Evolutionary conservation across 768 basidiomycete genomes (phyloP).

Genomic region (Mycena venus): DNA sequence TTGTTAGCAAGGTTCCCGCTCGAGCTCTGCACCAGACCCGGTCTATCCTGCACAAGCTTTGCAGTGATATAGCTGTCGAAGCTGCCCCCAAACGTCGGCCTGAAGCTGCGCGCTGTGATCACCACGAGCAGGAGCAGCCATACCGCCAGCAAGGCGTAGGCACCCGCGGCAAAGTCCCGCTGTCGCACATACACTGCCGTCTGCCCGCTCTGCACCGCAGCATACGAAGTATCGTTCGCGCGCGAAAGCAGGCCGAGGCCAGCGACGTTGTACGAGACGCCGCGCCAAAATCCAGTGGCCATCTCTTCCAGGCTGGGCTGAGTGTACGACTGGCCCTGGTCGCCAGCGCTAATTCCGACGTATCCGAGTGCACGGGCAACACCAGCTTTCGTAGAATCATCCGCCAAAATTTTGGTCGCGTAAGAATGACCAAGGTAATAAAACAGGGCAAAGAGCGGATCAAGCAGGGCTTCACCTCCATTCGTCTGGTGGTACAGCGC

Average conservation of each 20-base stretch:
- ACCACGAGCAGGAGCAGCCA: slow-evolving; percentile 22
- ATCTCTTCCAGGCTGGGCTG: slow-evolving; percentile 16
- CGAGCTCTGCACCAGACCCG: slow-evolving; percentile 5
- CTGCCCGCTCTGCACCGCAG: slow-evolving; percentile 13
- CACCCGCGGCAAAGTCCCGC: background rate
- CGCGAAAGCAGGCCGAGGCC: slow-evolving; percentile 27
- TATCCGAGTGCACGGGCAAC: slow-evolving; percentile 8
- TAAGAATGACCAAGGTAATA: slow-evolving; percentile 7
- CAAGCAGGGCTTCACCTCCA: slow-evolving; percentile 34
- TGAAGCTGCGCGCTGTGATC: slow-evolving; percentile 24
- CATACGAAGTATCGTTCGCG: slow-evolving; percentile 14
- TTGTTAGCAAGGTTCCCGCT: slow-evolving; percentile 7
- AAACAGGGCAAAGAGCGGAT: slow-evolving; percentile 27
- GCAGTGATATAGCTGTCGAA: slow-evolving; percentile 29
- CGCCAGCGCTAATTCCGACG: background rate
- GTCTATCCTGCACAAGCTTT: slow-evolving; percentile 16
- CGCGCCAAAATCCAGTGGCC: slow-evolving; percentile 25
- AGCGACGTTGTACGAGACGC: slow-evolving; percentile 16
- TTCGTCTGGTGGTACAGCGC: slow-evolving; percentile 19
- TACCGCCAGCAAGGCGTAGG: slow-evolving; percentile 14
- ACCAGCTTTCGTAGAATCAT: background rate
- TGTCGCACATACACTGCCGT: slow-evolving; percentile 21
- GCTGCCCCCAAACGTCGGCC: slow-evolving; percentile 19
- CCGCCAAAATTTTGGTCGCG: background rate
- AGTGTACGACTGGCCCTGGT: background rate